Base-by-base conservation (phyloP, 345 rosid species). In the Microthlaspi erraticum region DNA sequence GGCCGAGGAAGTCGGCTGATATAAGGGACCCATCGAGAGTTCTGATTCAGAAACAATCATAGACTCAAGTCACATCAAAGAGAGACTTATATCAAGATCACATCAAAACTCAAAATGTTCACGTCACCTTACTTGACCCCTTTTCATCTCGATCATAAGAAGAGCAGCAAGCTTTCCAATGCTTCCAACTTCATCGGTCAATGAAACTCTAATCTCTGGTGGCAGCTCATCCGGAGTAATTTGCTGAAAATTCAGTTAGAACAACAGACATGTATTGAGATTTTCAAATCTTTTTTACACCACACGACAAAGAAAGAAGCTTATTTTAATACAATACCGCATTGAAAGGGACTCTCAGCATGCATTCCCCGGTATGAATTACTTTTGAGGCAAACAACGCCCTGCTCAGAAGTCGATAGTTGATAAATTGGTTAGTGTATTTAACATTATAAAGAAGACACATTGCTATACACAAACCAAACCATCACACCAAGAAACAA, bases 21-120 rank as follows among this genome's bases (percentile, higher is more conserved):
- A 64, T 88, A 93, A 68, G 88, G 92, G 46, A 78, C 74, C 98
- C 96, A 90, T 48, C 79, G 83, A 17, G 91, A 90, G 61, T 81
- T 81, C 96, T 87, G 81, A 74, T 17, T 50, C 54, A 63, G 31
- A 46, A 68, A 11, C 48, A 76, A 48, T 14, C 31, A 48, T 44
- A 75, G 56, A 68, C 45, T 43, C 56, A 44, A 68, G 58, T 54
- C 32, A 32, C 16, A 66, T 31, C 3, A 32, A 65, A 32, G 6
- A 7, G 19, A 68, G 57, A n/a, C 38, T 38, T 46, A 5, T 57
- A 29, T 37, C 7, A 36, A 36, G 13, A 36, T 45, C 4, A 68
- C 50, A 58, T 45, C 3, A 16, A 26, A 26, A 55, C 38, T n/a
- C 29, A 55, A 59, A 36, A 17, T 26, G 13, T 26, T 45, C 19